Evolutionary conservation across 106 monocot species (phyloP).

Genomic region (Cymbidium sinense): DNA sequence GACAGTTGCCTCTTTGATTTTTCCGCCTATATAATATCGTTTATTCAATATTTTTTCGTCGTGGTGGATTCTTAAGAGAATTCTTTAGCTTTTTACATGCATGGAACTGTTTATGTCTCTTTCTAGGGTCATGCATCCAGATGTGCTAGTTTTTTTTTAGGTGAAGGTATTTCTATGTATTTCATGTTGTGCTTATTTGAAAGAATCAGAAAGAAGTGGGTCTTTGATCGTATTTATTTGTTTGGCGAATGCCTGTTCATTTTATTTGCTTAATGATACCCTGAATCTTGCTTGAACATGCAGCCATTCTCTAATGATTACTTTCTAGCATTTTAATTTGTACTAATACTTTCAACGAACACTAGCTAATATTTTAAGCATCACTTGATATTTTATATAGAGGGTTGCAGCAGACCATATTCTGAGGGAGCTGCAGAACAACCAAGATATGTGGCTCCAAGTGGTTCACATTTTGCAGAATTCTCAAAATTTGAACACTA

Average conservation of each 20-base stretch:
- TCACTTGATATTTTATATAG: constrained; percentile 17
- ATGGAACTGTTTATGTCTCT: background rate
- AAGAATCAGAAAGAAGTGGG: background rate
- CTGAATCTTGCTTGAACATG: background rate
- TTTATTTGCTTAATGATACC: background rate
- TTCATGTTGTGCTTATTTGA: background rate
- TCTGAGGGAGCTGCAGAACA: constrained; percentile 88
- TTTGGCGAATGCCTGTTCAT: background rate
- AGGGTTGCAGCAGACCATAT: constrained; percentile 89
- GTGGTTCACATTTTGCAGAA: constrained; percentile 96
- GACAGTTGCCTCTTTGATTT: background rate
- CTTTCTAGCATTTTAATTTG: background rate
- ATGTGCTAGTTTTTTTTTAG: background rate
- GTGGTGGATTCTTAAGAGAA: background rate
- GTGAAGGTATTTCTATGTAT: background rate
- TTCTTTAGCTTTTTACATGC: background rate
- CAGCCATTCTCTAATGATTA: background rate
- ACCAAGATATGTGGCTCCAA: constrained; percentile 93
- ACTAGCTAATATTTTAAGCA: background rate
- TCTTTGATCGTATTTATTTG: background rate
- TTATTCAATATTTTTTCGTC: background rate
- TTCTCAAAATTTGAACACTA: constrained; percentile 86
- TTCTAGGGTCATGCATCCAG: background rate
- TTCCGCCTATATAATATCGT: background rate
- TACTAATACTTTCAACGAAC: background rate